Percentiles rank a stretch among this genome's conserved stretches.
Evolutionary conservation across 768 basidiomycete species (phyloP).

Genomic region (Agrocybe praecox): DNA sequence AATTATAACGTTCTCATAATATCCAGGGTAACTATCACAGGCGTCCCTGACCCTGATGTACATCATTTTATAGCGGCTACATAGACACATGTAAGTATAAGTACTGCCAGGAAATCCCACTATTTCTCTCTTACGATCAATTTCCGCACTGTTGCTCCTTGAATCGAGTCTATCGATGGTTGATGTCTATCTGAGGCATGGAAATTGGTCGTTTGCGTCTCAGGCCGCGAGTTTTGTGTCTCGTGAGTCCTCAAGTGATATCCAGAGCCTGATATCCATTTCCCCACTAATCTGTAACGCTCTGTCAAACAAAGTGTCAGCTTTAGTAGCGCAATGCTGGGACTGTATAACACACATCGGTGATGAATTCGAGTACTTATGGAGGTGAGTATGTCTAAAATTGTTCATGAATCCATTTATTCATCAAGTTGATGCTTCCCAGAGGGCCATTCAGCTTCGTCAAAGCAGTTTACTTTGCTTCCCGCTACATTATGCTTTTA

Average conservation of each 20-base stretch:
- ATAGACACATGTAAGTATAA: too few relatives aligned
- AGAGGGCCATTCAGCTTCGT: slow-evolving; percentile 7
- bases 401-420: neutral
- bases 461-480: slow-evolving; percentile 6
- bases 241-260: neutral
- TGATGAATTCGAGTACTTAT: slow-evolving; percentile 2
- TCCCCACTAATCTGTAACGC: neutral
- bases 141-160: too few relatives aligned
- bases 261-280: neutral
- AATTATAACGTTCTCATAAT: too few relatives aligned
- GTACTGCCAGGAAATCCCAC: too few relatives aligned
- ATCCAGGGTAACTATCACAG: too few relatives aligned
- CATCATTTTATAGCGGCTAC: too few relatives aligned
- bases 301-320: neutral
- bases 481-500: slow-evolving; percentile 8
- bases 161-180: neutral
- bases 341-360: neutral
- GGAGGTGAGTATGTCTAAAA: neutral
- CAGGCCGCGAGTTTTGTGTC: neutral
- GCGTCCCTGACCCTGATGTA: too few relatives aligned
- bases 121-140: too few relatives aligned
- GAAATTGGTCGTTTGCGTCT: neutral
- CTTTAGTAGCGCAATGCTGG: neutral
- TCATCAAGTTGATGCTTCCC: neutral
- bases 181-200: neutral